Evolutionary conservation across 2,329 filamentous ascomycete species (phyloP).

Genomic region (Davidsoniella neocaledoniae): DNA sequence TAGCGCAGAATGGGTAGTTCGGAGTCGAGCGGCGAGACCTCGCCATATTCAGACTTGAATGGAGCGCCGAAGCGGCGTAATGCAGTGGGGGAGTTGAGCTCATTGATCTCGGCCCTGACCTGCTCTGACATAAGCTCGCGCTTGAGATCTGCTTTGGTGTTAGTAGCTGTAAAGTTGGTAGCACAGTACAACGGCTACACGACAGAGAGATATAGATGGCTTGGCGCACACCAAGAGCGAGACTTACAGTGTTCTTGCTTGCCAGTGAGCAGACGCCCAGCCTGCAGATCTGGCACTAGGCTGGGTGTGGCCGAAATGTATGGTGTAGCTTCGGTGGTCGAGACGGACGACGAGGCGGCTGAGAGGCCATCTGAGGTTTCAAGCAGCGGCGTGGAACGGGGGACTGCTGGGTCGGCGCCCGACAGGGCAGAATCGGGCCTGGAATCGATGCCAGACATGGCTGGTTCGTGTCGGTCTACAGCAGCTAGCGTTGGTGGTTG

Average conservation of each 20-base stretch:
- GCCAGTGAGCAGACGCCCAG: slow-evolving; percentile 50
- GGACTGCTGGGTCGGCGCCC: background rate
- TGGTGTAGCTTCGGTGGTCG: slow-evolving; percentile 3
- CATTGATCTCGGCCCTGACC: slow-evolving; percentile 75
- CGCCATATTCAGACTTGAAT: slow-evolving; percentile 81
- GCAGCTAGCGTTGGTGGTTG: too few species aligned
- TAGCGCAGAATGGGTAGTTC: slow-evolving; percentile 86
- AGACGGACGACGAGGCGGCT: background rate
- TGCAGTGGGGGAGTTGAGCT: slow-evolving; percentile 88
- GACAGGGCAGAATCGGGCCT: too few species aligned
- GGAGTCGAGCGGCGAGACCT: slow-evolving; percentile 83
- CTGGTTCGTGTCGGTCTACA: too few species aligned
- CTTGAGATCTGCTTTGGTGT: slow-evolving; percentile 56
- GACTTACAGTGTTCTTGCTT: slow-evolving; percentile 92
- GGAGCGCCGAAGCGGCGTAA: slow-evolving; percentile 89
- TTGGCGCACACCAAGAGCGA: background rate
- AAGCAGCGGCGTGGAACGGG: slow-evolving; percentile 3
- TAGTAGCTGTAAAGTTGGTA: background rate
- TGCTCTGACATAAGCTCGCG: slow-evolving; percentile 84
- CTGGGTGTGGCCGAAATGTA: slow-evolving; percentile 14
- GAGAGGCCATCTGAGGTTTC: slow-evolving; percentile 3
- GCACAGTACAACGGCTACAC: background rate
- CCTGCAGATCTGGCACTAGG: background rate
- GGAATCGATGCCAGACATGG: too few species aligned
- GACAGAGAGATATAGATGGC: background rate